Conservation (phyloP, 2,329 filamentous ascomycete genomes). For the Claviceps sp. region DNA sequence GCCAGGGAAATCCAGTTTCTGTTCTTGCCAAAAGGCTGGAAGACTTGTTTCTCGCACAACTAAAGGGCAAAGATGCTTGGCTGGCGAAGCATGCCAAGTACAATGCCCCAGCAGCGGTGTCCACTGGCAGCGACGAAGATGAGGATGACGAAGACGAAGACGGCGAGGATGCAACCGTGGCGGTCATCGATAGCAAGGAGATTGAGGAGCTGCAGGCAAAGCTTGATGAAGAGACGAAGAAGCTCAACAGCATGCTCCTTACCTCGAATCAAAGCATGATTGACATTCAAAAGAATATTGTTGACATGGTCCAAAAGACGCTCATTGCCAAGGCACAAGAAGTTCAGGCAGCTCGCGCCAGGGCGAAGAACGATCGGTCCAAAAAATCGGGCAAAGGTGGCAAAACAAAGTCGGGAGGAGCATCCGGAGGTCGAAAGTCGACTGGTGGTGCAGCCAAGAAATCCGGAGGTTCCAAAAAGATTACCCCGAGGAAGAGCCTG, state of each 20-base stretch:
- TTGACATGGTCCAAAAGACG: constrained; percentile 53
- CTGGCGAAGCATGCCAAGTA: constrained; percentile 56
- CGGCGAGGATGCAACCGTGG: constrained; percentile 22
- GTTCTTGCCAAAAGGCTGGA: constrained; percentile 59
- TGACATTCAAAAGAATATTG: constrained; percentile 45
- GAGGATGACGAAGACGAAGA: constrained; percentile 60
- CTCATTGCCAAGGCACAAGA: constrained; percentile 60
- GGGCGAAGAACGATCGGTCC: constrained; percentile 44
- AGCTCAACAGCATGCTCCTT: constrained; percentile 40
- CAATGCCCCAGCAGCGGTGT: constrained; percentile 39
- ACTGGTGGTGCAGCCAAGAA: constrained; percentile 23
- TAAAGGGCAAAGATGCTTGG: constrained; percentile 70
- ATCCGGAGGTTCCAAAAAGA: constrained; percentile 29
- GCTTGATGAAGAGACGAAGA: constrained; percentile 41
- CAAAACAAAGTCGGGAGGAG: constrained; percentile 34
- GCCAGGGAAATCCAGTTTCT: constrained; percentile 55
- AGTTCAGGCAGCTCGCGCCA: constrained; percentile 35
- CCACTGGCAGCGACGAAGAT: constrained; percentile 57
- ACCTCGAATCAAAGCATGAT: constrained; percentile 39
- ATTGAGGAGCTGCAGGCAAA: constrained; percentile 40
- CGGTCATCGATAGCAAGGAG: constrained; percentile 26
- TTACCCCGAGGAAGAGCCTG: constrained; percentile 35
- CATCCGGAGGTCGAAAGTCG: constrained; percentile 29
- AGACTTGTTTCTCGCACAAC: constrained; percentile 59
- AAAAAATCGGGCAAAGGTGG: constrained; percentile 42